phyloP scores from a whole-genome alignment of 169 alveolate species.

The Cryptosporidium bovis region DNA sequence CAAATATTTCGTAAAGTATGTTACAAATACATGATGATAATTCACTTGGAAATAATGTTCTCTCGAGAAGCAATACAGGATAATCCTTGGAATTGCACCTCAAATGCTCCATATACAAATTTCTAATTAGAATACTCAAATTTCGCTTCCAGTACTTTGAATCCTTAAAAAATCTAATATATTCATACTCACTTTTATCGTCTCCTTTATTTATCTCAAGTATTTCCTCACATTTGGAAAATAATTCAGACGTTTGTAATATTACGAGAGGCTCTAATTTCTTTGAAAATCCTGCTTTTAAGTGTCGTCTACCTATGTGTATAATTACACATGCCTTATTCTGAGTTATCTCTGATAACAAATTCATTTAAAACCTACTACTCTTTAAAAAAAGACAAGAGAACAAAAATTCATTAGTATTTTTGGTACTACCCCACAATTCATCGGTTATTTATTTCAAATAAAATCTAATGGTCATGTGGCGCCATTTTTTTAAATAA shows the following conservation, averaged over 20 bases:
- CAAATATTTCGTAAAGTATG: neutral
- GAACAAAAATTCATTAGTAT: no score
- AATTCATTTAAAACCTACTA: no score
- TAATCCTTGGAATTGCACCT: slow-evolving; percentile 60
- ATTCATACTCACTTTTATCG: neutral
- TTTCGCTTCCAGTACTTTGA: slow-evolving; percentile 19
- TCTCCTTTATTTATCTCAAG: neutral
- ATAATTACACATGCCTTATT: slow-evolving; percentile 24
- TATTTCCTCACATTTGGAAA: slow-evolving; percentile 38
- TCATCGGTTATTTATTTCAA: no score
- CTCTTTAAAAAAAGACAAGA: no score
- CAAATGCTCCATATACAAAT: slow-evolving; percentile 30
- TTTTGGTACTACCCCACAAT: no score
- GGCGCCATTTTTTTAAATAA: no score
- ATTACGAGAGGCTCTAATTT: slow-evolving; percentile 43
- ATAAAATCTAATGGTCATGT: no score
- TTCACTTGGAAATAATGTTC: slow-evolving; percentile 45
- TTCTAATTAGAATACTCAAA: slow-evolving; percentile 36
- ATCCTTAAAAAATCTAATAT: slow-evolving; percentile 39
- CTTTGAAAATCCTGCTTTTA: slow-evolving; percentile 66
- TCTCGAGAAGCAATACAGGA: slow-evolving; percentile 53
- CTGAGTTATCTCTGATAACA: no score
- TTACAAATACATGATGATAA: slow-evolving; percentile 13
- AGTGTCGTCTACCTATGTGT: slow-evolving; percentile 47
- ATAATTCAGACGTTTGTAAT: slow-evolving; percentile 23